Conservation (phyloP, 1,139 yeast species). For the Nadsonia commutata region DNA sequence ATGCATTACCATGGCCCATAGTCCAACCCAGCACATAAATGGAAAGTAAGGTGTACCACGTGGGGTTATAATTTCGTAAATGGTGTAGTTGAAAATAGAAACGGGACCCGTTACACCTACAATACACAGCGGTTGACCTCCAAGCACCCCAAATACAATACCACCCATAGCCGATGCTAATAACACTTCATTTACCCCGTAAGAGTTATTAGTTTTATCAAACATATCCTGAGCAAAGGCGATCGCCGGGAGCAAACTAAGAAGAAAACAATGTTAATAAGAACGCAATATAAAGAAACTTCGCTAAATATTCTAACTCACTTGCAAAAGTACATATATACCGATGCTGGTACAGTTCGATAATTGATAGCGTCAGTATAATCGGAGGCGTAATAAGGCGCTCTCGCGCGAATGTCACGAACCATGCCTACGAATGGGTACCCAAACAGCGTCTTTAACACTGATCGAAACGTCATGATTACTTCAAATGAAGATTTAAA, state of each 20-base stretch:
- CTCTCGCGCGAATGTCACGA: slow-evolving; percentile 38
- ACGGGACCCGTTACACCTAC: slow-evolving; percentile 97
- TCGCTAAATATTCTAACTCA: slow-evolving; percentile 19
- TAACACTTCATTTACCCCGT: slow-evolving; percentile 83
- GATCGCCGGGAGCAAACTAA: slow-evolving; percentile 70
- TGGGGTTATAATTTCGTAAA: slow-evolving; percentile 61
- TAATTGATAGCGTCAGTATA: slow-evolving; percentile 76
- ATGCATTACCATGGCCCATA: slow-evolving; percentile 85
- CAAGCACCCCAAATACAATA: slow-evolving; percentile 65
- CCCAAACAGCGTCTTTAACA: slow-evolving; percentile 11
- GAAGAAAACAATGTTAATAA: slow-evolving; percentile 2
- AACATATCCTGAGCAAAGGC: slow-evolving; percentile 98
- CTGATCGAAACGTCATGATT: neutral
- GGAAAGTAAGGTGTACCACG: slow-evolving; percentile 62
- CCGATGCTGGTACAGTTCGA: slow-evolving; percentile 74
- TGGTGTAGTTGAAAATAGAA: slow-evolving; percentile 80
- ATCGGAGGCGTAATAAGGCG: slow-evolving; percentile 62
- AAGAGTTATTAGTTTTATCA: slow-evolving; percentile 65
- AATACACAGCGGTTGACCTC: slow-evolving; percentile 86
- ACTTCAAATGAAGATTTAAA: neutral
- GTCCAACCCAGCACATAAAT: slow-evolving; percentile 90
- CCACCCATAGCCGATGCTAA: slow-evolving; percentile 82
- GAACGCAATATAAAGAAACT: neutral
- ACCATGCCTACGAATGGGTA: slow-evolving; percentile 40
- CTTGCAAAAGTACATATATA: slow-evolving; percentile 79